Conservation (phyloP, 2,329 filamentous ascomycete species). For the Sphaerulina vaccinii region DNA sequence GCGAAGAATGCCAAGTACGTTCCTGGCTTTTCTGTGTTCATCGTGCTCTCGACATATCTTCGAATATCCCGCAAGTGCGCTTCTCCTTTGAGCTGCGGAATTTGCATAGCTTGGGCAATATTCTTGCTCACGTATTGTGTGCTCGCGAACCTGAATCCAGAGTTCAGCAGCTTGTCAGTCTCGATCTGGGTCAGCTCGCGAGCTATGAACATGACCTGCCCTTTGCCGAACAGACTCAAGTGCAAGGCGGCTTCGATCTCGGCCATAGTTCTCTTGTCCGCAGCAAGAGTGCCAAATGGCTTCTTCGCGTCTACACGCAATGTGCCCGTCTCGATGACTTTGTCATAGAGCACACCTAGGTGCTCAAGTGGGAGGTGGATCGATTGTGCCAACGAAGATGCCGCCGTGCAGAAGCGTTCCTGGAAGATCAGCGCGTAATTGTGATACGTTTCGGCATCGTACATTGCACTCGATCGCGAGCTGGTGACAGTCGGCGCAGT, state of each 20-base stretch:
- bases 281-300: conserved; percentile 17
- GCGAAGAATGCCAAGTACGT: conserved; percentile 42
- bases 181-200: conserved; percentile 62
- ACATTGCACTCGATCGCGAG: conserved; percentile 37
- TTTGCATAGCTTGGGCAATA: conserved; percentile 72
- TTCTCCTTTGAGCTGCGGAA: conserved; percentile 62
- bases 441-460: conserved; percentile 58
- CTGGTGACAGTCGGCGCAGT: conserved; percentile 32
- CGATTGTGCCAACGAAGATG: conserved; percentile 67
- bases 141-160: conserved; percentile 76
- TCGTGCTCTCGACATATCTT: conserved; percentile 51
- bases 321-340: conserved; percentile 39
- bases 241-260: conserved; percentile 44
- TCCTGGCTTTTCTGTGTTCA: conserved; percentile 40
- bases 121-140: conserved; percentile 65
- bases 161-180: conserved; percentile 62
- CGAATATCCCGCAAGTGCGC: conserved; percentile 64
- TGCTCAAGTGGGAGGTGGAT: conserved; percentile 45
- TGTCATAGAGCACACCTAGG: conserved; percentile 40
- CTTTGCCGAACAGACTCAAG: conserved; percentile 58
- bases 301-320: conserved; percentile 25
- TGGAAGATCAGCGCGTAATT: conserved; percentile 76
- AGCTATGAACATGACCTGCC: conserved; percentile 78
- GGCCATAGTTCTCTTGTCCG: conserved; percentile 15
- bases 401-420: conserved; percentile 79